These are phyloP conservation scores for Biscutella laevigata DNA, from an alignment of 441 rosid genomes.

Conservation along the genomic window DNA sequence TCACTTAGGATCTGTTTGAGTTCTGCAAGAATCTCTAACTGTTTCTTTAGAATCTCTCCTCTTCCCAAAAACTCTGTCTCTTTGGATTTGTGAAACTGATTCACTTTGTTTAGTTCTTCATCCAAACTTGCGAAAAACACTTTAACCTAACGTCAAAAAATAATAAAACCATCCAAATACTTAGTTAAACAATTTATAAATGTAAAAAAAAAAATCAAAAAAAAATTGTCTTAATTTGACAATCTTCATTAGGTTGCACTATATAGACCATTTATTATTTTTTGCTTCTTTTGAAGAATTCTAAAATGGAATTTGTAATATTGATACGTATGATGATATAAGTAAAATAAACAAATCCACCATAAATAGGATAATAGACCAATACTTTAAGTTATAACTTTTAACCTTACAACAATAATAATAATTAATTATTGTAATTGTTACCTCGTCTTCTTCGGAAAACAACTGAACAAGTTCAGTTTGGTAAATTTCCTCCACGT, in stretches of 20 bases:
- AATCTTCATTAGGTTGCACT: not conserved
- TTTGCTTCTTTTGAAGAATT: not conserved
- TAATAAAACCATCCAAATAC: not conserved
- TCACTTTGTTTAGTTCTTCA: conserved; percentile 74
- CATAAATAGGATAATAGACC: not conserved
- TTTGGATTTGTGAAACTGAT: conserved; percentile 60
- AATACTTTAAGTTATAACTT: not conserved
- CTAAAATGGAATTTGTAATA: not conserved
- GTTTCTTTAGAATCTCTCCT: conserved; percentile 66
- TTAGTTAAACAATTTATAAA: not conserved
- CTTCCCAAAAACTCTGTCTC: conserved; percentile 78
- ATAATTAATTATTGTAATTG: not conserved
- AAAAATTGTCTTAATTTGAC: not conserved
- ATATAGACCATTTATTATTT: not conserved
- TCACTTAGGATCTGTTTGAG: conserved; percentile 48
- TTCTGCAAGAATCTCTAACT: conserved; percentile 56
- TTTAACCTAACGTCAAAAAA: conserved; percentile 39
- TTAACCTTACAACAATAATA: not conserved
- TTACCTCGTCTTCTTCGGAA: conserved; percentile 91
- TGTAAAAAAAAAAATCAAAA: not conserved
- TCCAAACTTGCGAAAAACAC: conserved; percentile 61
- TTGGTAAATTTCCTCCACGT: conserved; percentile 44
- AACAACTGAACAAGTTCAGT: conserved; percentile 77
- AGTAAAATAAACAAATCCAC: not conserved
- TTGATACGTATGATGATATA: not conserved